These are phyloP conservation scores for Termitomyces sp. DNA, from an alignment of 768 basidiomycete species.

Conservation along the genomic window DNA sequence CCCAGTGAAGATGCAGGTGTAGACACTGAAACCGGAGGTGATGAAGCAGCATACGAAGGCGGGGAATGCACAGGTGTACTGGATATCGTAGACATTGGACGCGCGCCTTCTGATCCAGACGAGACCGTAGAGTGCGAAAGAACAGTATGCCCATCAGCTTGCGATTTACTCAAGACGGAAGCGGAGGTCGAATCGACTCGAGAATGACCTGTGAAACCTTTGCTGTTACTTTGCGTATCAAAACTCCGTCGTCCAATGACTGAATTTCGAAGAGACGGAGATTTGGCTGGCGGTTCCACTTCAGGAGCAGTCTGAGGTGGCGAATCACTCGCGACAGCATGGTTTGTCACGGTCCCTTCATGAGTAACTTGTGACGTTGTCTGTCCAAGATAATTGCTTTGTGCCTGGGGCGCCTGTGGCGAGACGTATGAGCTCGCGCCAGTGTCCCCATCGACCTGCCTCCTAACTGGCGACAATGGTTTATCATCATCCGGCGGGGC, in stretches of 20 bases:
- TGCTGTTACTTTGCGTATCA: slow-evolving; percentile 8
- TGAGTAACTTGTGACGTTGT: not conserved
- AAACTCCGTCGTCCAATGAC: slow-evolving; percentile 1
- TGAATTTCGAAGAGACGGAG: not conserved
- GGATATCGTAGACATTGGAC: not conserved
- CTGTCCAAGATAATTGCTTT: slow-evolving; percentile 6
- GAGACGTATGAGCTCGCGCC: not conserved
- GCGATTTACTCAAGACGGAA: not conserved
- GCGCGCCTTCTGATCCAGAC: not conserved
- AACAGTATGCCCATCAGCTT: slow-evolving; percentile 1
- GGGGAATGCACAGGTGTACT: not conserved
- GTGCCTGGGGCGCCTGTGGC: not conserved
- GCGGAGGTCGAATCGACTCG: slow-evolving; percentile 5
- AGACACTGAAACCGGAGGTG: not conserved
- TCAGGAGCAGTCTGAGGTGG: slow-evolving; percentile 1
- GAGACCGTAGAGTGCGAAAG: slow-evolving; percentile 7
- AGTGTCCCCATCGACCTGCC: slow-evolving; percentile 10
- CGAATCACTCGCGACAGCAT: slow-evolving; percentile 2
- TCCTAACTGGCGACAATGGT: slow-evolving; percentile 16
- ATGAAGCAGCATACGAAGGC: not conserved
- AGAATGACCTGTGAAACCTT: slow-evolving; percentile 4
- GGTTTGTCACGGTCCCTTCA: not conserved
- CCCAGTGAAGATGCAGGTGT: not conserved
- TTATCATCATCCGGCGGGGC: slow-evolving; percentile 11
- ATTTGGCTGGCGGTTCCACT: not conserved